phyloP scores from a whole-genome alignment of 2,329 filamentous ascomycete genomes.

The Hypoxylon sp. region DNA sequence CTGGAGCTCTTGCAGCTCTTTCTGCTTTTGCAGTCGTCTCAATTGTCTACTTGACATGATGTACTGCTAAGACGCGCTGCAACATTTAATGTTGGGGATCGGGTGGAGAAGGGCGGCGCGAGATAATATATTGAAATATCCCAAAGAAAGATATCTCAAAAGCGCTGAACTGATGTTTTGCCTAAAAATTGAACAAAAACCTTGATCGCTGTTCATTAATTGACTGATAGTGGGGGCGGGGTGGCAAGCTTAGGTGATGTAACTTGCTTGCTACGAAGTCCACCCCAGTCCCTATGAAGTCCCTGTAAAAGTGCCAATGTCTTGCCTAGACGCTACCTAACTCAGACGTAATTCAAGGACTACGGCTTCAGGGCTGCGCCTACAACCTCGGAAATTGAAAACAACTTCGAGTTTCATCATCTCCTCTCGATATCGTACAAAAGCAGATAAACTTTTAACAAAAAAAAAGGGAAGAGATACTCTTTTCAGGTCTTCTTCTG shows the following conservation, averaged over 20 bases:
- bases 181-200: slow-evolving; percentile 2
- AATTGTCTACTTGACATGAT: slow-evolving; percentile 55
- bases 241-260: not conserved
- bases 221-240: slow-evolving; percentile 21
- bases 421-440: not conserved
- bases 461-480: not conserved
- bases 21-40: slow-evolving; percentile 62
- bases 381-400: not conserved
- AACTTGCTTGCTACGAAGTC: not conserved
- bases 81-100: not conserved
- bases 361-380: not conserved
- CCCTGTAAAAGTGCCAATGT: not conserved
- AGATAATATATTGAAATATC: not conserved
- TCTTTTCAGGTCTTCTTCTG: not conserved
- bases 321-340: not conserved
- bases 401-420: not conserved
- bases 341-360: not conserved
- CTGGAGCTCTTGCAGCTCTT: slow-evolving; percentile 60
- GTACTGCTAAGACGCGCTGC: not conserved
- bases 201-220: not conserved
- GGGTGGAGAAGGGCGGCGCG: not conserved
- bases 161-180: not conserved
- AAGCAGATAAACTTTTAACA: not conserved
- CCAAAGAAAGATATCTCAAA: not conserved
- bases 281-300: slow-evolving; percentile 2